These are phyloP conservation scores for Aristolochia fimbriata DNA, from an alignment of 164 flowering plant species.

Conservation along the genomic window DNA sequence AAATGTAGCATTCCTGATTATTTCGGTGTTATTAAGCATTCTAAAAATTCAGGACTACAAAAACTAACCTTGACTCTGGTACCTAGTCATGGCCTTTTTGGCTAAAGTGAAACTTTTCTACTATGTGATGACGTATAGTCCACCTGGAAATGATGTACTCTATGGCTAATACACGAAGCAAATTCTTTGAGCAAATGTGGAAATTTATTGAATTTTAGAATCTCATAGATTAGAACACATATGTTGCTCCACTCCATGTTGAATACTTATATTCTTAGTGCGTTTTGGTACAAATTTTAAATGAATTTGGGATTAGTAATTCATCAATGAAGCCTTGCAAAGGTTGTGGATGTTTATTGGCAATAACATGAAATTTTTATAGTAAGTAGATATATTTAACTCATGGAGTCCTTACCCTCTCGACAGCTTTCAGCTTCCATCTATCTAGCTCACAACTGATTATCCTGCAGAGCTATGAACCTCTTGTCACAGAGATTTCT, in stretches of 20 bases:
- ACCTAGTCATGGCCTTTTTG: slow-evolving; percentile 45
- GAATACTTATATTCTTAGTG: not conserved
- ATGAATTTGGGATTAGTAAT: slow-evolving; percentile 58
- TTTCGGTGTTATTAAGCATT: slow-evolving; percentile 55
- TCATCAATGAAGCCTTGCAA: slow-evolving; percentile 46
- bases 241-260: not conserved
- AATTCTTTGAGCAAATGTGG: slow-evolving; percentile 56
- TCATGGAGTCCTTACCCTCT: no score
- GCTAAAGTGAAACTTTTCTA: slow-evolving; percentile 71
- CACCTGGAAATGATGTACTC: slow-evolving; percentile 54
- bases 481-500: slow-evolving; percentile 87
- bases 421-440: no score
- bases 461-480: no score
- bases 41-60: slow-evolving; percentile 81
- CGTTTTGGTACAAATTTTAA: slow-evolving; percentile 32
- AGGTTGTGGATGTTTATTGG: slow-evolving; percentile 51
- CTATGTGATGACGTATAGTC: slow-evolving; percentile 76
- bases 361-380: slow-evolving; percentile 42
- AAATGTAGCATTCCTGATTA: slow-evolving; percentile 74
- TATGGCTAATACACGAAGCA: slow-evolving; percentile 55
- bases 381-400: slow-evolving; percentile 1
- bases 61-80: slow-evolving; percentile 35
- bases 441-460: no score
- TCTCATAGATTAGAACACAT: not conserved
- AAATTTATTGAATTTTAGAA: slow-evolving; percentile 41